Evolutionary conservation across 306 rosid genomes (phyloP).

Genomic region (Medicago arabica): DNA sequence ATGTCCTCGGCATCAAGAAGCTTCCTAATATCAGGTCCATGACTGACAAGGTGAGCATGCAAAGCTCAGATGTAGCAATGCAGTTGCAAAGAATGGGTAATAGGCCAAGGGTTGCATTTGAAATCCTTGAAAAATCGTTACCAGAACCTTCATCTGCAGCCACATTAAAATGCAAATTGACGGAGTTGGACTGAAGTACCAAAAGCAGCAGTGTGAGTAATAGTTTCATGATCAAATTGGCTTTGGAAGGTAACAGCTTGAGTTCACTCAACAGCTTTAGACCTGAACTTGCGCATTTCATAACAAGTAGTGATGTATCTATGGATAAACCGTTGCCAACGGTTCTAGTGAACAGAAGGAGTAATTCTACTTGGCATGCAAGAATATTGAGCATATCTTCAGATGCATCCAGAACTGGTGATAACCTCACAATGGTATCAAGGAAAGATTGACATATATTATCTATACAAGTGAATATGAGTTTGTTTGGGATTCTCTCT

Average conservation of each 20-base stretch:
- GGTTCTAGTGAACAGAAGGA: slow-evolving; percentile 65
- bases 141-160: slow-evolving; percentile 46
- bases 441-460: slow-evolving; percentile 68
- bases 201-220: slow-evolving; percentile 75
- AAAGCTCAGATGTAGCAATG: slow-evolving; percentile 61
- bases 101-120: slow-evolving; percentile 71
- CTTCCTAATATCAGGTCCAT: slow-evolving; percentile 74
- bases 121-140: slow-evolving; percentile 66
- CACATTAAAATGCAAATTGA: slow-evolving; percentile 48
- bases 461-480: slow-evolving; percentile 61
- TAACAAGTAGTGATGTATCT: slow-evolving; percentile 55
- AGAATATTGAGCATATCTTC: slow-evolving; percentile 69
- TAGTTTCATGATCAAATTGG: slow-evolving; percentile 57
- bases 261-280: slow-evolving; percentile 71
- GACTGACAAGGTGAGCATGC: slow-evolving; percentile 70
- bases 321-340: slow-evolving; percentile 55
- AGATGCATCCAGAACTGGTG: slow-evolving; percentile 60
- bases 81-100: slow-evolving; percentile 85
- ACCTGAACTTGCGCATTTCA: slow-evolving; percentile 72
- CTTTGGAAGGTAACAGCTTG: slow-evolving; percentile 55
- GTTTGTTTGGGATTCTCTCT: slow-evolving; percentile 56
- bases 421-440: slow-evolving; percentile 63
- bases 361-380: slow-evolving; percentile 70
- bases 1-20: slow-evolving; percentile 74
- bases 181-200: slow-evolving; percentile 63